Percentiles rank a stretch among this genome's conserved stretches.
phyloP scores from a whole-genome alignment of 768 basidiomycete species.

The Mycena kentingensis region DNA sequence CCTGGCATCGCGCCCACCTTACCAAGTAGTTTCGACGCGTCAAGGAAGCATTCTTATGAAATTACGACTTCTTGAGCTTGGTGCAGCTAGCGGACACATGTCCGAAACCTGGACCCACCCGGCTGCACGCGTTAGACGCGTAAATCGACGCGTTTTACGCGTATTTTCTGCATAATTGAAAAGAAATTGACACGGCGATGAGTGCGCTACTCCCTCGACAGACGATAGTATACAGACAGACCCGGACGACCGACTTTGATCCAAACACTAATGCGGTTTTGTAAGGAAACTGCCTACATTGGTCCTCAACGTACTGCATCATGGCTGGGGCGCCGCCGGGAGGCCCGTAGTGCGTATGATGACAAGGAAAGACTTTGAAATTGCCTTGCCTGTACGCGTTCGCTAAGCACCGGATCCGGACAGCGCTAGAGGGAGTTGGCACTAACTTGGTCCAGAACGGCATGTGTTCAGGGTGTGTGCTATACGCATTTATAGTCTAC shows the following conservation, averaged over 20 bases:
- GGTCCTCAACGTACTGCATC: slow-evolving; percentile 8
- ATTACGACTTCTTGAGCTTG: no score
- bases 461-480: slow-evolving; percentile 6
- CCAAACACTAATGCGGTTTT: no score
- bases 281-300: background rate
- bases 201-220: slow-evolving; percentile 10
- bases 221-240: slow-evolving; percentile 8
- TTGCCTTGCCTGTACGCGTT: background rate
- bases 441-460: slow-evolving; percentile 13
- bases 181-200: no score
- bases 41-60: no score
- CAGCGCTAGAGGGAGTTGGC: no score
- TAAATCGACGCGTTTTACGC: background rate
- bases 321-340: slow-evolving; percentile 5
- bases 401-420: background rate
- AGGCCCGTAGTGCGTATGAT: slow-evolving; percentile 14
- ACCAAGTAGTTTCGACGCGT: no score
- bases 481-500: background rate
- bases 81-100: no score
- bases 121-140: no score
- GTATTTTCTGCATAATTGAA: background rate
- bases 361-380: slow-evolving; percentile 5
- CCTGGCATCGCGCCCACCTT: no score
- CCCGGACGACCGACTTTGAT: slow-evolving; percentile 14
- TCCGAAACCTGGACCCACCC: no score